Evolutionary conservation across 257 asterid genomes (phyloP).

Genomic region (Solanum paucissectum): DNA sequence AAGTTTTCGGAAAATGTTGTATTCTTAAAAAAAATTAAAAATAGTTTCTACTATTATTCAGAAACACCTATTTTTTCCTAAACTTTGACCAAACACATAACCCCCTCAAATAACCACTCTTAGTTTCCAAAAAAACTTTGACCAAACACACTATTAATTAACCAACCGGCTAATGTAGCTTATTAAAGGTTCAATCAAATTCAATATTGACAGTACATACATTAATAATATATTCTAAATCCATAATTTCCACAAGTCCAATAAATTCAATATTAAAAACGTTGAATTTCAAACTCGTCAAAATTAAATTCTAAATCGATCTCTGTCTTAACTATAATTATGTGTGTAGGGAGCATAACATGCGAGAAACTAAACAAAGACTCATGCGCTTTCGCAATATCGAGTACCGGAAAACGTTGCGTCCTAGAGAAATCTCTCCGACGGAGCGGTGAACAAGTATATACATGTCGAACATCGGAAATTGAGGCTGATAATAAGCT

Average conservation of each 20-base stretch:
- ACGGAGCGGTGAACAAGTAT: constrained; percentile 33
- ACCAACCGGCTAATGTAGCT: background rate
- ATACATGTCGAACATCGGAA: constrained; percentile 45
- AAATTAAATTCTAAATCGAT: background rate
- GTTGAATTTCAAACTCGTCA: background rate
- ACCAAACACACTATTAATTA: no score
- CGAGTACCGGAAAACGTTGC: constrained; percentile 53
- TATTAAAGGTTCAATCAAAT: background rate
- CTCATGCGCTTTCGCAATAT: constrained; percentile 53
- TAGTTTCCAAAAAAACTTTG: background rate
- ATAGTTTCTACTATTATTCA: background rate
- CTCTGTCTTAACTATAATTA: background rate
- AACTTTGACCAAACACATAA: background rate
- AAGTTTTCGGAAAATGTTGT: background rate
- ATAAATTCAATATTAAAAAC: background rate
- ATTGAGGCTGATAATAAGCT: constrained; percentile 38
- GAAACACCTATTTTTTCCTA: background rate
- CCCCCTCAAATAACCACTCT: background rate
- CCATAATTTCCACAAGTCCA: background rate
- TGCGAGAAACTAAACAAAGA: constrained; percentile 44
- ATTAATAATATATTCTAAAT: background rate
- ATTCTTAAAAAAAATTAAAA: background rate
- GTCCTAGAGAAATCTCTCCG: constrained; percentile 51
- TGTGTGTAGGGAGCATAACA: constrained; percentile 26
- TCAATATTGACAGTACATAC: no score